Conservation (phyloP, 2,329 filamentous ascomycete species). For the Fusarium ambrosium region DNA sequence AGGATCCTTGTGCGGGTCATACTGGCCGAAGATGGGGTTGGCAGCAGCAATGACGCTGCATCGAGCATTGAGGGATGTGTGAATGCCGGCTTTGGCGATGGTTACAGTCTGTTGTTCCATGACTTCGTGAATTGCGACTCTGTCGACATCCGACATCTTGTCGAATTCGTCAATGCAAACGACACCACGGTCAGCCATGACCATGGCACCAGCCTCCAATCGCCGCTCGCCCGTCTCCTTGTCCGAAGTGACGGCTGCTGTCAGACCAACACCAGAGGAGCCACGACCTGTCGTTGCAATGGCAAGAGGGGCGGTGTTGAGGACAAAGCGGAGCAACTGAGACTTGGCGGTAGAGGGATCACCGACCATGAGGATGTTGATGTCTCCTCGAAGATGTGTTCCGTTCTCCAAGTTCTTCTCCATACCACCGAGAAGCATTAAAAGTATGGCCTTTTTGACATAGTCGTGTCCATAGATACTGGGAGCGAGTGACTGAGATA, state of each 20-base stretch:
- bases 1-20: conserved; percentile 97
- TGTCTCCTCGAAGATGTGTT: conserved; percentile 96
- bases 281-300: conserved; percentile 98
- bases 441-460: conserved; percentile 96
- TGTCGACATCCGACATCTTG: conserved; percentile 99
- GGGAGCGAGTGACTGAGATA: conserved; percentile 93
- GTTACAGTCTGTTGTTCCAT: conserved; percentile 99
- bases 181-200: conserved; percentile 94
- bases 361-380: conserved; percentile 99
- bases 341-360: conserved; percentile 99
- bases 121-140: conserved; percentile 99
- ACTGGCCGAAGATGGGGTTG: conserved; percentile 98
- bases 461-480: conserved; percentile 98
- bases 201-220: conserved; percentile 98
- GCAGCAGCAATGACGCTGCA: conserved; percentile 97
- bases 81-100: conserved; percentile 98
- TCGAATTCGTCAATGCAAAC: conserved; percentile 99
- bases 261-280: conserved; percentile 97
- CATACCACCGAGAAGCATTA: conserved; percentile 95
- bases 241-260: conserved; percentile 94
- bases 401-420: conserved; percentile 99
- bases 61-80: conserved; percentile 95
- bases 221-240: conserved; percentile 97
- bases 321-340: conserved; percentile 94
- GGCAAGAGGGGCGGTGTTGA: conserved; percentile 95